Conservation (phyloP, 164 flowering plant genomes). For the Umbellularia californica region DNA sequence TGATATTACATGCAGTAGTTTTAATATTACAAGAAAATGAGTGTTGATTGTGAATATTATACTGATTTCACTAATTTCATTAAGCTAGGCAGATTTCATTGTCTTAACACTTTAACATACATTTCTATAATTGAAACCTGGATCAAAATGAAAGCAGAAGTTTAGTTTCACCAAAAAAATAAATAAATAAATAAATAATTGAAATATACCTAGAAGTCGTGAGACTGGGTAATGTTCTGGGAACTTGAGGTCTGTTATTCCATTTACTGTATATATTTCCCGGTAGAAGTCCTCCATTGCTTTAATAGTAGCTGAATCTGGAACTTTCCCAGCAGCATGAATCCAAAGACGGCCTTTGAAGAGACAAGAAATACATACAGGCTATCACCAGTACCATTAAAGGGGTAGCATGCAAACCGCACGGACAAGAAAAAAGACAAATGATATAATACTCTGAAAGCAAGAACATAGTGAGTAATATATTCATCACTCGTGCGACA, state of each 20-base stretch:
- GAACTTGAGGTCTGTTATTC: constrained; percentile 71
- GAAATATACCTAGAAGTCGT: constrained; percentile 58
- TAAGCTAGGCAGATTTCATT: not conserved
- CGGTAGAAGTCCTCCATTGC: constrained; percentile 94
- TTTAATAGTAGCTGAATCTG: constrained; percentile 74
- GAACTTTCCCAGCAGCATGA: constrained; percentile 93
- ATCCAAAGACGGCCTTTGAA: constrained; percentile 90
- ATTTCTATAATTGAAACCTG: not conserved
- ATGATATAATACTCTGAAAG: too few species aligned
- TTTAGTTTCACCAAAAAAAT: not conserved
- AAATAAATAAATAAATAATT: not conserved
- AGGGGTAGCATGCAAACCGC: not conserved
- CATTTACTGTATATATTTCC: constrained; percentile 82
- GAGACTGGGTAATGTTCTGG: constrained; percentile 92
- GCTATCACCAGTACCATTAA: too few species aligned
- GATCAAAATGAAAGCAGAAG: not conserved
- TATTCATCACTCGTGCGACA: too few species aligned
- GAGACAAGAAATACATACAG: constrained; percentile 8
- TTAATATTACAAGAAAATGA: too few species aligned
- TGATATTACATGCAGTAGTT: too few species aligned
- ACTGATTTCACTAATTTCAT: not conserved
- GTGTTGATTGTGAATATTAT: not conserved
- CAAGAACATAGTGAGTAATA: too few species aligned
- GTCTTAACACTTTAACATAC: not conserved
- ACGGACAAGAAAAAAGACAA: too few species aligned